A percentile compares a stretch with the other conserved stretches of the same genome.
phyloP scores from a whole-genome alignment of 164 flowering plant species.

The Vitis vinifera region ASM3070453v1 NC_081812.1:21567501-21568000 shows the following conservation, averaged over 20 bases:
- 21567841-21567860: not conserved
- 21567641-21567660: not conserved
- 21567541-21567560: not conserved
- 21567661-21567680: not conserved
- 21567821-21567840: not conserved
- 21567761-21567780: not conserved
- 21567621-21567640: not conserved
- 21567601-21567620: not conserved
- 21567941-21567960: not conserved
- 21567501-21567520: not conserved
- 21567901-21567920: not conserved
- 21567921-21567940: not conserved
- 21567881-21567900: not conserved
- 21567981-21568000: not conserved
- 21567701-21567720: not conserved
- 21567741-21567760: not conserved
- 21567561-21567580: not conserved
- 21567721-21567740: not conserved
- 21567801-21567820: not conserved
- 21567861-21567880: not conserved
- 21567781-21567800: not conserved
- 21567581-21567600: not conserved
- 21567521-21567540: conserved; percentile 10
- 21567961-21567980: not conserved
- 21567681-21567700: not conserved